Evolutionary conservation across 1,139 yeast genomes (phyloP).

Genomic region (Insectozyma bohioensis): DNA sequence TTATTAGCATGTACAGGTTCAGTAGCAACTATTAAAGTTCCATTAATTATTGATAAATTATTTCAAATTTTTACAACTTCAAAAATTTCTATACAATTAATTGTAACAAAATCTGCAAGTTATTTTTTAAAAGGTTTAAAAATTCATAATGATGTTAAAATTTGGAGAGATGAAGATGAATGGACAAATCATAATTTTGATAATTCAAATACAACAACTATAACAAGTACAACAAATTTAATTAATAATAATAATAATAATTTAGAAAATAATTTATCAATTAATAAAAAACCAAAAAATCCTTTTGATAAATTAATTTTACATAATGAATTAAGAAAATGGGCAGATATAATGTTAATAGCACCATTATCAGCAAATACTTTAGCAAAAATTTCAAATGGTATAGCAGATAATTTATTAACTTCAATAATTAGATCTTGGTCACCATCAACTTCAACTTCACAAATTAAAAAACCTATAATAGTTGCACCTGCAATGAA

Average conservation of each 20-base stretch:
- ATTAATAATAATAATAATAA: neutral
- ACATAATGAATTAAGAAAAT: constrained; percentile 84
- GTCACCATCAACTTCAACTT: constrained; percentile 58
- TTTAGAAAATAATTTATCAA: neutral
- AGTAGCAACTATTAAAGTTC: constrained; percentile 93
- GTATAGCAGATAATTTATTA: constrained; percentile 83
- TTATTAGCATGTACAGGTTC: constrained; percentile 93
- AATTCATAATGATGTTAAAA: constrained; percentile 76
- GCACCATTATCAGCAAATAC: constrained; percentile 96
- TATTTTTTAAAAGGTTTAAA: constrained; percentile 80
- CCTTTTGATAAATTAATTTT: constrained; percentile 53
- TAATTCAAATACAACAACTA: constrained; percentile 14
- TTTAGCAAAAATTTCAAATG: constrained; percentile 85
- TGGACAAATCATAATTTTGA: constrained; percentile 63
- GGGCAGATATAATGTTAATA: constrained; percentile 92
- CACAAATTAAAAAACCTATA: constrained; percentile 59
- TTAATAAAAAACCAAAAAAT: constrained; percentile 32
- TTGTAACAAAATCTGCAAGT: constrained; percentile 79
- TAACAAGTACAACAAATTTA: constrained; percentile 7
- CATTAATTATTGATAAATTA: constrained; percentile 78
- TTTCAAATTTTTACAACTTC: constrained; percentile 72
- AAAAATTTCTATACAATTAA: constrained; percentile 77
- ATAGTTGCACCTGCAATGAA: constrained; percentile 97
- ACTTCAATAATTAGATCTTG: constrained; percentile 87
- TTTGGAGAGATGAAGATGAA: constrained; percentile 94